phyloP scores from a whole-genome alignment of 2,329 filamentous ascomycete genomes.

The Neurospora sp. region DNA sequence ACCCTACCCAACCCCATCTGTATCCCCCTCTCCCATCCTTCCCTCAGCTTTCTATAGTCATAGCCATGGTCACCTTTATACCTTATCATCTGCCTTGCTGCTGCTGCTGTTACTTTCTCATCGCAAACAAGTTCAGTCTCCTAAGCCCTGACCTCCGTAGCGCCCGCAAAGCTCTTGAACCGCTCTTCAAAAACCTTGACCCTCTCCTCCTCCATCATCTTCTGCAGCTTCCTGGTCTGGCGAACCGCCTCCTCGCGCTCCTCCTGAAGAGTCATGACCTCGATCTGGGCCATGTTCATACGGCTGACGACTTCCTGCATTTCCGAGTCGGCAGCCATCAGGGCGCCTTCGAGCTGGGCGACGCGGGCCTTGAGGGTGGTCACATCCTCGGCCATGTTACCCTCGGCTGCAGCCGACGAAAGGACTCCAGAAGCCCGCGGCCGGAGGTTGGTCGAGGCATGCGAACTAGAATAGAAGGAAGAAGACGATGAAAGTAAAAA shows the following conservation, averaged over 20 bases:
- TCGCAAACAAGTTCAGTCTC: background rate
- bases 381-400: constrained; percentile 52
- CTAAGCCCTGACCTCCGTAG: constrained; percentile 7
- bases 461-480: background rate
- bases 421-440: constrained; percentile 1
- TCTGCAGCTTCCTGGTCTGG: constrained; percentile 60
- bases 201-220: constrained; percentile 54
- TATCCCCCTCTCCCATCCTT: background rate
- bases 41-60: background rate
- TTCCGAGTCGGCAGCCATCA: constrained; percentile 64
- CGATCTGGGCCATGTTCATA: constrained; percentile 76
- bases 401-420: constrained; percentile 24
- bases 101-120: background rate
- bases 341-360: constrained; percentile 72
- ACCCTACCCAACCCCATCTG: background rate
- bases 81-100: background rate
- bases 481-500: constrained; percentile 25
- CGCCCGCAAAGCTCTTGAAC: constrained; percentile 24
- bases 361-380: constrained; percentile 69
- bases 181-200: constrained; percentile 39
- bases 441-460: background rate
- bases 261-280: constrained; percentile 69
- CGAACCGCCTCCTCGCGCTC: constrained; percentile 65
- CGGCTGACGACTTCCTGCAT: constrained; percentile 76
- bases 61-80: background rate